Evolutionary conservation across 2,329 filamentous ascomycete genomes (phyloP).

Genomic region (Cytospora chrysosperma): DNA sequence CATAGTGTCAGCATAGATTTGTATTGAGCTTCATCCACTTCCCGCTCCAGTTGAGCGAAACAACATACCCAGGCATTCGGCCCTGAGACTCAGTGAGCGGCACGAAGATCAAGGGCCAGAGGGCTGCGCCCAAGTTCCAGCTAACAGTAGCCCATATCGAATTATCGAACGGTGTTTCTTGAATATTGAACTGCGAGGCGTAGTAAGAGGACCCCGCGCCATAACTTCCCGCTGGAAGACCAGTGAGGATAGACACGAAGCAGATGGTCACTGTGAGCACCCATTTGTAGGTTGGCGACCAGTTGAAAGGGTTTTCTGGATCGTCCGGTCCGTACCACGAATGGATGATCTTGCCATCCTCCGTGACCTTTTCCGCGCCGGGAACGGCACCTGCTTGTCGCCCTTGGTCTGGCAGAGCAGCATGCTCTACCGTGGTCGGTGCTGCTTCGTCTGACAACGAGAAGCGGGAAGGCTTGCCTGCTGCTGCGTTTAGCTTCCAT

Average conservation of each 20-base stretch:
- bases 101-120: constrained; percentile 20
- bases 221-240: constrained; percentile 18
- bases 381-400: constrained; percentile 1
- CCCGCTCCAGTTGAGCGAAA: neutral
- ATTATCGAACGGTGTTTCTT: constrained; percentile 18
- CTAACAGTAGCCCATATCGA: constrained; percentile 23
- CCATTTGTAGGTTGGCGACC: constrained; percentile 47
- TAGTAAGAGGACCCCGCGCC: constrained; percentile 14
- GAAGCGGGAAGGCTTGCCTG: neutral
- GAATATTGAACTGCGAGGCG: constrained; percentile 14
- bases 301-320: constrained; percentile 52
- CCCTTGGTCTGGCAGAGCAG: neutral
- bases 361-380: constrained; percentile 12
- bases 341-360: constrained; percentile 42
- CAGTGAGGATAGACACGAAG: constrained; percentile 18
- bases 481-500: neutral
- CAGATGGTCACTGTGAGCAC: constrained; percentile 28
- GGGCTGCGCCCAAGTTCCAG: constrained; percentile 21
- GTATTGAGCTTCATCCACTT: neutral
- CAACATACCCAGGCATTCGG: constrained; percentile 19
- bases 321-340: constrained; percentile 49
- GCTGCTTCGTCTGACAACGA: constrained; percentile 5
- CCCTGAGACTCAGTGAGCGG: constrained; percentile 18
- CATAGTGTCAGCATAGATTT: neutral
- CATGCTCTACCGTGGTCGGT: neutral